A percentile compares a stretch with the other conserved stretches of the same genome.
phyloP scores from a whole-genome alignment of 2,329 filamentous ascomycete genomes.

The Fonsecaea multimorphosa region DNA sequence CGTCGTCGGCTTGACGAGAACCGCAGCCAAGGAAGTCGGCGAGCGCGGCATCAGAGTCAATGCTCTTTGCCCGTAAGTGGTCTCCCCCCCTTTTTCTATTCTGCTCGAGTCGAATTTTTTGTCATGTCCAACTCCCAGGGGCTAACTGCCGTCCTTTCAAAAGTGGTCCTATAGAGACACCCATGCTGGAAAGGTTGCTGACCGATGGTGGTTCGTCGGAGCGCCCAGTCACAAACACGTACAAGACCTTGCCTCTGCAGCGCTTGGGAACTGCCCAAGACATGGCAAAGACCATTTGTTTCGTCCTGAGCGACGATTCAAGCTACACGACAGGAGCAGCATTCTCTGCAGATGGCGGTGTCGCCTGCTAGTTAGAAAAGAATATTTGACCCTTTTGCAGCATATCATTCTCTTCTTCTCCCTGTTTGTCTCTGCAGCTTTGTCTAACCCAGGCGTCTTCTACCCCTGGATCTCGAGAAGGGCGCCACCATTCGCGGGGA shows the following conservation, averaged over 20 bases:
- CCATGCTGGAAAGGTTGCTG: constrained; percentile 28
- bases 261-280: constrained; percentile 57
- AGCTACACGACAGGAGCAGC: constrained; percentile 52
- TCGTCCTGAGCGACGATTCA: constrained; percentile 54
- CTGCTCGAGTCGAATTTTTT: background rate
- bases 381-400: background rate
- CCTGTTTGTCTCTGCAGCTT: background rate
- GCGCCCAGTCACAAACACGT: constrained; percentile 26
- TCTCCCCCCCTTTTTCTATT: background rate
- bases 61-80: constrained; percentile 42
- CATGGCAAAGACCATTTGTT: constrained; percentile 52
- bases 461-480: constrained; percentile 21
- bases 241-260: constrained; percentile 50
- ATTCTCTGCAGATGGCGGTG: constrained; percentile 55
- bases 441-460: background rate
- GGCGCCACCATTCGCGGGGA: constrained; percentile 20
- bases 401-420: too few relatives aligned
- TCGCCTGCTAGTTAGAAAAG: constrained; percentile 16
- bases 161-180: constrained; percentile 32
- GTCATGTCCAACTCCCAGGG: background rate
- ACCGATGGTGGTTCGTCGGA: constrained; percentile 13
- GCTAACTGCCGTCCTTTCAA: constrained; percentile 8
- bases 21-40: constrained; percentile 46
- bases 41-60: constrained; percentile 47
- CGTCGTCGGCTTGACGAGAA: constrained; percentile 53